Base-by-base conservation (phyloP, 352 stramenopile genomes). In the Ophiocytium majus region DNA sequence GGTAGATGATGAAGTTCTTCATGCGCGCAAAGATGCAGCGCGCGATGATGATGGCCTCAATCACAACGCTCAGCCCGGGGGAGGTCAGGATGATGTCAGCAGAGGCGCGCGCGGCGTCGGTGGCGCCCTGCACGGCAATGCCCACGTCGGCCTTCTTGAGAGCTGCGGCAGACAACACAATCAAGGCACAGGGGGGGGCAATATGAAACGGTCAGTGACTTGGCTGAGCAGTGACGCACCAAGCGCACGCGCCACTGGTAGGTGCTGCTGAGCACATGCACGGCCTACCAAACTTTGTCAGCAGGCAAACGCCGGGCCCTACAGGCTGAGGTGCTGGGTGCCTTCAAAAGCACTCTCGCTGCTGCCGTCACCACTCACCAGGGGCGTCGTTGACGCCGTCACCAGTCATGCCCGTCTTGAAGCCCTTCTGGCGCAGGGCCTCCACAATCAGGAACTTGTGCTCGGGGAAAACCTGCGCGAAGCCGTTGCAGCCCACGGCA, bases 381-480 rank as follows among this genome's bases (percentile, higher is more conserved):
- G 95, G 94, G 10, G 95, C 96, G 85, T 98, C 95, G 85, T 98
- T 98, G 17, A 98, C 95, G 83, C 95, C 95, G 83, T 98, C 95
- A 43, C 95, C 95, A 1, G 94, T 98, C 81, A 98, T 95, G 1
- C 94, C 95, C 23, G 23, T 66, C 35, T 85, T 63, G 49, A 83
- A 82, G 17, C 88, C n/a, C 92, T 94, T 9, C 93, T 93, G n/a
- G 93, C 94, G 82, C 96, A 94, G 80, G 31, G 79, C 9, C 63
- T 82, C 79, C n/a, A 91, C 89, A 74, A 91, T 91, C 33, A 91
- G 87, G 83, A 92, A 92, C 75, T 92, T 92, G 84, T 92, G 90
- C 84, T 92, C 90, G 75, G 90, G 90, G 50, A 90, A 90, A 0
- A 89, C 86, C 71, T 83, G 64, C 19, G 79, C 79, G 63, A 0